Base-by-base conservation (phyloP, 768 basidiomycete genomes). In the Boletus vinaceobasis region DNA sequence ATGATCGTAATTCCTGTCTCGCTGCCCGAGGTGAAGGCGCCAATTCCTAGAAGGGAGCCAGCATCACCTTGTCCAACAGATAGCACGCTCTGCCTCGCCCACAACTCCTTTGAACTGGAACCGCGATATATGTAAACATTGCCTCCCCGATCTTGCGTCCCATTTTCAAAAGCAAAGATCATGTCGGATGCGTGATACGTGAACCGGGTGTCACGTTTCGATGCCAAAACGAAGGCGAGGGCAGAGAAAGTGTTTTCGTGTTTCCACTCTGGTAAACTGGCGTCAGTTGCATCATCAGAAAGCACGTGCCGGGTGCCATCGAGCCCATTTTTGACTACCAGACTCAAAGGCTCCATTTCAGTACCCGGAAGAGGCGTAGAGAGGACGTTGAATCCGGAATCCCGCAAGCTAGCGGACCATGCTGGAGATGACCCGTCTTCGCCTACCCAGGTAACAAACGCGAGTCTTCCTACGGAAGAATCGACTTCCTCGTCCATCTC, bases 401-500 rank as follows among this genome's bases (percentile, higher is more conserved):
- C 66, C 43, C 65, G 74, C 45, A 64, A 67, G 36, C 66, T 64
- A 48, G 65, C 65, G 31, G 65, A 73, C 80, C 78, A 82, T 26
- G 69, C 44, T 0, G 81, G 80, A 15, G 69, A 63, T 14, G 70
- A 61, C 14, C 84, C 85, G 55, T 81, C 76, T 35, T 69, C 73
- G 15, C 66, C 71, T 11, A 95, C 78, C 84, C 87, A 91, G 2
- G 88, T 90, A 15, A 89, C 64, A 44, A 77, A 79, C 27, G 80
- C 80, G 45, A 72, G 72, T 58, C 84, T 75, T 2, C 95, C 96
- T 6, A 90, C 80, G 4, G 81, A 77, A 7, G 81, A 74, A 64
- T 93, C 93, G 5, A 92, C 86, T 52, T 96, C 93, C 45, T 93
- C 89, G 68, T 98, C 96, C 70, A 90, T 79, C 73, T 98, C 96